Base-by-base conservation (phyloP, 306 rosid genomes). In the Albizia julibrissin region DNA sequence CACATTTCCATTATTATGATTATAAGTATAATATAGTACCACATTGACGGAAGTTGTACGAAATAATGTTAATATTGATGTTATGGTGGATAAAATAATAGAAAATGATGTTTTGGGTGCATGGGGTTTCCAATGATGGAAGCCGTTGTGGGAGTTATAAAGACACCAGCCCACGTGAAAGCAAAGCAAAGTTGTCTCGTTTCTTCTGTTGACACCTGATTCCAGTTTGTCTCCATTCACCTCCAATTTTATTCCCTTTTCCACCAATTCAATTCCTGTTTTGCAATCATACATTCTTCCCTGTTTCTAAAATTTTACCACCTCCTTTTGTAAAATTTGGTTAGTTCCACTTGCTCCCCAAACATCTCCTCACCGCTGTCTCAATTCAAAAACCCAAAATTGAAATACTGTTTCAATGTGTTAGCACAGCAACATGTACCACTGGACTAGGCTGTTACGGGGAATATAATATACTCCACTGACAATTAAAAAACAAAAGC, bases 91-190 rank as follows among this genome's bases (percentile, higher is more conserved):
- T 67, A 65, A n/a, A 69, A 69, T n/a, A 69, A 2, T n/a, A 6
- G 56, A 18, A 24, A 12, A 71, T 22, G 75, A 71, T 54, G 29
- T 61, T 68, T 21, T 52, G 34, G 18, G 46, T 29, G 70, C 47
- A 19, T 76, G 72, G 59, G 52, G 9, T 34, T 44, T 59, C 47
- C 84, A 78, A 86, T 77, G 79, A 81, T 75, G 83, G 56, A 2
- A 34, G 78, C 66, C 70, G 83, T 79, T 81, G 87, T 76, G 85
- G 86, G 80, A 59, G 84, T 81, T 81, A 72, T 70, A 22, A 72
- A 80, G 69, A 75, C 81, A 77, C 65, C 84, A 79, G 67, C 68
- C 88, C 94, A 87, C 77, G 90, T 84, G 91, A 79, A 89, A 34
- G 59, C 81, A 59, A 58, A 66, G 54, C 65, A 54, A 24, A 14